Conservation (phyloP, 306 rosid species). For the Amphicarpaea edgeworthii region DNA sequence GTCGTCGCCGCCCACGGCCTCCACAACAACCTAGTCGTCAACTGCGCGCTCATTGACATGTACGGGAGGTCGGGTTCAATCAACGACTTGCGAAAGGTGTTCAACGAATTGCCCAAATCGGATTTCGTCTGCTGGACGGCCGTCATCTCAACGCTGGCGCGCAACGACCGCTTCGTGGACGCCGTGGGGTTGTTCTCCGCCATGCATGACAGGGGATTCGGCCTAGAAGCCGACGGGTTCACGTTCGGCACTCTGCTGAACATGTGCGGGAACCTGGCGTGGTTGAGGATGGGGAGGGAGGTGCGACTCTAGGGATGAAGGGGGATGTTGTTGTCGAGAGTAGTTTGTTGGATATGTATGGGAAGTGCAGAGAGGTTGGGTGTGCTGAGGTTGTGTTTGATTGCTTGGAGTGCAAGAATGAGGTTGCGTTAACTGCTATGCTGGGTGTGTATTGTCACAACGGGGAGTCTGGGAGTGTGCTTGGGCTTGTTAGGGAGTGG, state of each 20-base stretch:
- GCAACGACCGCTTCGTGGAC: constrained; percentile 69
- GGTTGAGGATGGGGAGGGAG: constrained; percentile 72
- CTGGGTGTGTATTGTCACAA: constrained; percentile 82
- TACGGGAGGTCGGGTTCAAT: constrained; percentile 68
- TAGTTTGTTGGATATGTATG: constrained; percentile 94
- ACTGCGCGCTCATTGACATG: constrained; percentile 74
- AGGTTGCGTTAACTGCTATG: constrained; percentile 83
- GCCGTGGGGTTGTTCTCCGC: constrained; percentile 62
- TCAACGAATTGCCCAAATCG: constrained; percentile 70
- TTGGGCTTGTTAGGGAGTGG: constrained; percentile 71
- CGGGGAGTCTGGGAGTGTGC: constrained; percentile 65
- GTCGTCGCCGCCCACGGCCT: constrained; percentile 66
- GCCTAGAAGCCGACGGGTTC: constrained; percentile 71
- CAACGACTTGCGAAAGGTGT: constrained; percentile 65
- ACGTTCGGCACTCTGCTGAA: constrained; percentile 75
- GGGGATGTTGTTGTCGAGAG: constrained; percentile 88
- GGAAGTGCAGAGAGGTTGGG: constrained; percentile 72
- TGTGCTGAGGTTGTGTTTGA: constrained; percentile 66
- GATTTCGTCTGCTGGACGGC: constrained; percentile 82
- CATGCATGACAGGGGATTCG: constrained; percentile 55
- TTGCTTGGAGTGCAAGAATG: constrained; percentile 67
- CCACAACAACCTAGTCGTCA: constrained; percentile 52
- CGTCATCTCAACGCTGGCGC: constrained; percentile 64
- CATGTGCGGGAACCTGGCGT: constrained; percentile 77
- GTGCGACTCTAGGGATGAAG: constrained; percentile 62